Base-by-base conservation (phyloP, 352 stramenopile species). In the Phytophthora hybrid region DNA sequence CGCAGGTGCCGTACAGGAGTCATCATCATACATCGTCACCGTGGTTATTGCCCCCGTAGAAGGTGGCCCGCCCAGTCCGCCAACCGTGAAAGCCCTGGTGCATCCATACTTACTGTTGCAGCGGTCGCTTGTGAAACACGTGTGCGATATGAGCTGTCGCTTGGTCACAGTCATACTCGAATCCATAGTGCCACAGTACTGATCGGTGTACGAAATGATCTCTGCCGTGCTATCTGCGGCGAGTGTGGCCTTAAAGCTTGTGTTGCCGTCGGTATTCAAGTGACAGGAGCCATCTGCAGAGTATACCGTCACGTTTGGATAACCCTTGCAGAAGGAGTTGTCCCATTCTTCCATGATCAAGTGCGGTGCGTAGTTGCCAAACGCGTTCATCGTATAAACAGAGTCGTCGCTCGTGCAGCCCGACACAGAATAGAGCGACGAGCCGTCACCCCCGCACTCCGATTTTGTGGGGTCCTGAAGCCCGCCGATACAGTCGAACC, bases 281-380 rank as follows among this genome's bases (percentile, higher is more conserved):
- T 70, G 63, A 5, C 53, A 70, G 4, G 29, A 16, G 31, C 47
- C 47, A n/a, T 59, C 41, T 19, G 41, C 41, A n/a, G 41, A 19
- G 41, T 49, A 49, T 19, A 49, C 41, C 41, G 41, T 49, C 41
- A 19, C 41, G 16, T 49, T 49, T 4, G 41, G 14, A 19, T 19
- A 19, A 5, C 41, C 41, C 16, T 49, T 49, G 41, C 41, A 49
- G 41, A 19, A 13, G 14, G 41, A 19, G 41, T 32, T 49, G 41
- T 49, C 41, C 41, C 41, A 70, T 21, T 70, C 49, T 26, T 46
- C 21, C 63, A 46, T 29, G 32, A 70, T 52, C 16, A 70, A 47
- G 14, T 70, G 58, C n/a, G 41, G 63, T 1, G 54, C 58, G 8
- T 49, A 18, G 23, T 57, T 67, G 5, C 47, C 53, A 18, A 63